These are phyloP conservation scores for Blastobotrys proliferans DNA, from an alignment of 1,139 yeast species.

Conservation along the genomic window DNA sequence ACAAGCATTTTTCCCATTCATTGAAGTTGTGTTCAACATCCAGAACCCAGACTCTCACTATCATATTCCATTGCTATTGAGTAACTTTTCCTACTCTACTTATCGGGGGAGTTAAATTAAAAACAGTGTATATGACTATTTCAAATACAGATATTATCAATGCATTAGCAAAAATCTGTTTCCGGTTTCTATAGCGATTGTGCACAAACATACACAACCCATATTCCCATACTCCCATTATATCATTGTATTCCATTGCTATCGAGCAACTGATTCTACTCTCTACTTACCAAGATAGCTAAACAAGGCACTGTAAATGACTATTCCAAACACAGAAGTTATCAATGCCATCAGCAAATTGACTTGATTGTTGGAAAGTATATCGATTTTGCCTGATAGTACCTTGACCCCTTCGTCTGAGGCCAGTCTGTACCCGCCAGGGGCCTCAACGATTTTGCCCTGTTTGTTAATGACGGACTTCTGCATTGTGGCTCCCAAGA, in stretches of 20 bases:
- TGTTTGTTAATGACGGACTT: conserved; percentile 35
- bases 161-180: not conserved
- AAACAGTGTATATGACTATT: not conserved
- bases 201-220: too few species aligned
- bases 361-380: conserved; percentile 43
- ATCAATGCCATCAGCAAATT: conserved; percentile 38
- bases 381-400: conserved; percentile 26
- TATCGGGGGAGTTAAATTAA: conserved; percentile 65
- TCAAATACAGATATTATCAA: not conserved
- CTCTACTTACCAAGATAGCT: too few species aligned
- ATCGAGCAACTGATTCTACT: too few species aligned
- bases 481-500: conserved; percentile 44
- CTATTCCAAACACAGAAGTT: conserved; percentile 33
- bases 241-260: too few species aligned
- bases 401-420: conserved; percentile 17
- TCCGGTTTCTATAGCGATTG: too few species aligned
- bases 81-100: conserved; percentile 83
- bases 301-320: too few species aligned
- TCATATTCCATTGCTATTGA: conserved; percentile 77
- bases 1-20: conserved; percentile 67
- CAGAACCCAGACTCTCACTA: conserved; percentile 68
- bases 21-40: conserved; percentile 69
- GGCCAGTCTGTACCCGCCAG: conserved; percentile 38
- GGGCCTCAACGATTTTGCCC: conserved; percentile 41
- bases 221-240: too few species aligned